A percentile compares a stretch with the other conserved stretches of the same genome.
phyloP scores from a whole-genome alignment of 331 rosid species.

The Pyracantha coccinea region DNA sequence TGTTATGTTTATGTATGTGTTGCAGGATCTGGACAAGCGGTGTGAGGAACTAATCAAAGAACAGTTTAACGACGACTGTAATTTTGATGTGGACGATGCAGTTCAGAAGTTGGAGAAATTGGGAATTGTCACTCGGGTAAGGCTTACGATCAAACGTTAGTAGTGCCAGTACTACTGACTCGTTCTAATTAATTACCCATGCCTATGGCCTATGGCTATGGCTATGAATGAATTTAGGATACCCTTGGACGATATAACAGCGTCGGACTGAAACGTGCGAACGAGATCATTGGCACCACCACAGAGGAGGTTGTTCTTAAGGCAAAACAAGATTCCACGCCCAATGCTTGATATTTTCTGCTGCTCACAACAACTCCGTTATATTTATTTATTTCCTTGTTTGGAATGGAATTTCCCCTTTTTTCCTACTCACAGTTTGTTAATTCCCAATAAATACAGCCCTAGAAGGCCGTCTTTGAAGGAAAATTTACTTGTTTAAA shows the following conservation, averaged over 20 bases:
- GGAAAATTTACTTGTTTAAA: too few species aligned
- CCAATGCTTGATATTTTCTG: not conserved
- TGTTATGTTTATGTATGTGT: not conserved
- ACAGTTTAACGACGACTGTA: conserved; percentile 60
- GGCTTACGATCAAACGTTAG: conserved; percentile 16
- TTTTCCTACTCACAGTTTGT: not conserved
- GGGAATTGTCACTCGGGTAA: conserved; percentile 81
- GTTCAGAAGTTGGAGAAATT: conserved; percentile 70
- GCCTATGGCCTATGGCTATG: not conserved
- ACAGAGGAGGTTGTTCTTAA: conserved; percentile 85
- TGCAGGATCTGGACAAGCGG: conserved; percentile 79
- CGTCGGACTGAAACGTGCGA: conserved; percentile 79
- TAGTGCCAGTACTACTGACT: not conserved
- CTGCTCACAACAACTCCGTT: not conserved
- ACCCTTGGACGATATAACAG: conserved; percentile 66
- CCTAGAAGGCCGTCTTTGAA: not conserved
- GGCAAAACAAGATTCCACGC: conserved; percentile 36
- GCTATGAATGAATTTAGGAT: conserved; percentile 42
- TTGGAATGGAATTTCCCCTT: not conserved
- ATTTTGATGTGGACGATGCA: conserved; percentile 97
- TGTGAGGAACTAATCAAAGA: conserved; percentile 86
- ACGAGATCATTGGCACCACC: conserved; percentile 85
- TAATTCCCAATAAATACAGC: not conserved
- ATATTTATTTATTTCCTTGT: not conserved
- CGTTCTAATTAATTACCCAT: not conserved